Percentiles rank a stretch among this genome's conserved stretches.
Conservation (phyloP, 495 filamentous ascomycete genomes). For the Amniculicola lignicola region DNA sequence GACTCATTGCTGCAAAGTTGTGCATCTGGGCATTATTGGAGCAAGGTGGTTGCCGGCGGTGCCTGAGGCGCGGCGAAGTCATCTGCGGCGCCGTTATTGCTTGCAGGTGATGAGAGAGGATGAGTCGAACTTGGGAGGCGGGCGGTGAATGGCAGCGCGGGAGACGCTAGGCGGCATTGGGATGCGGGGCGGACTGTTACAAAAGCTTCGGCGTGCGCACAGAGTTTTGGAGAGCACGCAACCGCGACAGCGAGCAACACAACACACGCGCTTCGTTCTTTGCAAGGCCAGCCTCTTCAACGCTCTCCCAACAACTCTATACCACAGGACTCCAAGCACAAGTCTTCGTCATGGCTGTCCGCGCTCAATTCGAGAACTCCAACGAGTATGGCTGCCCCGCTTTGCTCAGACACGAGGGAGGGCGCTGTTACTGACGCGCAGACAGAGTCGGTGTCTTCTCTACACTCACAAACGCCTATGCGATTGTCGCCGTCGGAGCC, state of each 20-base stretch:
- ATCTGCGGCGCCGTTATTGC: too few species aligned
- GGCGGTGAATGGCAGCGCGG: not conserved
- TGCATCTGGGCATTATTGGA: too few species aligned
- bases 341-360: slow-evolving; percentile 43
- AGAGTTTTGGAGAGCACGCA: slow-evolving; percentile 8
- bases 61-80: too few species aligned
- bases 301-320: not conserved
- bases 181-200: not conserved
- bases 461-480: slow-evolving; percentile 93
- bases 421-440: slow-evolving; percentile 15
- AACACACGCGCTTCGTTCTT: not conserved
- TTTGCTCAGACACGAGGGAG: not conserved
- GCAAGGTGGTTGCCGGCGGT: too few species aligned
- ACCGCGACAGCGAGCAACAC: not conserved
- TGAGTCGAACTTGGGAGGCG: slow-evolving; percentile 1
- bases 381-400: slow-evolving; percentile 73
- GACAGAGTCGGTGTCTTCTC: slow-evolving; percentile 93
- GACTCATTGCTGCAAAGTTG: too few species aligned
- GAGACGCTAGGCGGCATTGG: not conserved
- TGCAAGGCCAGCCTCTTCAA: not conserved
- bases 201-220: slow-evolving; percentile 11
- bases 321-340: not conserved
- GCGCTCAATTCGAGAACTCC: slow-evolving; percentile 85
- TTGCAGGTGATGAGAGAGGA: not conserved
- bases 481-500: slow-evolving; percentile 85